Percentiles rank a stretch among this genome's conserved stretches.
These are phyloP conservation scores for Capsicum chinense DNA, from an alignment of 257 asterid genomes.

Conservation along the genomic window DNA sequence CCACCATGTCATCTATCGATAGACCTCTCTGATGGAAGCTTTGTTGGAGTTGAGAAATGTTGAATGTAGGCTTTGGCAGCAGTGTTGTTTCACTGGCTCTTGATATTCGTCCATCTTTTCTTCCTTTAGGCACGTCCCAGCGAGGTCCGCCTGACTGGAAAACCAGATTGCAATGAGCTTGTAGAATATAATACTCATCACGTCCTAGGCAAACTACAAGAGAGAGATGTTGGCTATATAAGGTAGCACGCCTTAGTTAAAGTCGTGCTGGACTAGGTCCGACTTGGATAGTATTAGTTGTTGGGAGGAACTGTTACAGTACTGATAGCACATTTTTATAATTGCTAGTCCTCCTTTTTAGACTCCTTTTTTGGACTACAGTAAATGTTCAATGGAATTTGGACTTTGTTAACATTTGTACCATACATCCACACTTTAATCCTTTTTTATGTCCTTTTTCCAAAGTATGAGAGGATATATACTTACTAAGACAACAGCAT, in stretches of 20 bases:
- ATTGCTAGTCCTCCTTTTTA: not conserved
- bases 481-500: constrained; percentile 67
- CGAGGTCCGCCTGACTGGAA: constrained; percentile 76
- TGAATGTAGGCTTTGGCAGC: constrained; percentile 72
- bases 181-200: not conserved
- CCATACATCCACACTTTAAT: not conserved
- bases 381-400: not conserved
- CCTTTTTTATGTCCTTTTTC: too few species aligned
- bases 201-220: not conserved
- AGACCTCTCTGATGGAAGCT: constrained; percentile 71
- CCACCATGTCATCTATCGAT: constrained; percentile 63
- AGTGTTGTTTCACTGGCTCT: constrained; percentile 63
- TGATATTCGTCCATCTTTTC: constrained; percentile 77
- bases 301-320: too few species aligned
- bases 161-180: not conserved
- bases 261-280: too few species aligned
- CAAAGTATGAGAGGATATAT: not conserved
- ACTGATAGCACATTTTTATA: not conserved
- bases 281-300: too few species aligned
- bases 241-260: too few species aligned
- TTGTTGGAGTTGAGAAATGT: constrained; percentile 60
- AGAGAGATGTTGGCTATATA: too few species aligned
- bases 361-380: not conserved
- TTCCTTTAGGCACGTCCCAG: constrained; percentile 80
- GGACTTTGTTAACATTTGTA: not conserved